Evolutionary conservation across 495 filamentous ascomycete genomes (phyloP).

Genomic region (Haplographium delicatum): DNA sequence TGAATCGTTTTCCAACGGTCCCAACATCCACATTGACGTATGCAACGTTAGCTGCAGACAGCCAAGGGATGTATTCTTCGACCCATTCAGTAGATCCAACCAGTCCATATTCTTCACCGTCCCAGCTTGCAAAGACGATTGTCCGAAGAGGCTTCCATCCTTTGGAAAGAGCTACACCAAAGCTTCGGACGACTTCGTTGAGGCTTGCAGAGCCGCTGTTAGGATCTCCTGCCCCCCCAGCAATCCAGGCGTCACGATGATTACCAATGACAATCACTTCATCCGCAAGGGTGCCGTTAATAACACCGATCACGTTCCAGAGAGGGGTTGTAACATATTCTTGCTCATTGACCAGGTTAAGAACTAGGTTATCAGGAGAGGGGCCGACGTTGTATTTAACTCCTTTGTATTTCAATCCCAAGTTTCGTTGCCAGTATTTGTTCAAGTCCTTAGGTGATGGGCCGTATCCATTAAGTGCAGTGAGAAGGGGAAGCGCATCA

Average conservation of each 20-base stretch:
- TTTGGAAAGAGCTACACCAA: slow-evolving; percentile 68
- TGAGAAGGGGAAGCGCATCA: slow-evolving; percentile 80
- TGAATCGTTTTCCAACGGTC: slow-evolving; percentile 64
- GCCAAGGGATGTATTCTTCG: slow-evolving; percentile 87
- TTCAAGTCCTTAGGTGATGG: slow-evolving; percentile 74
- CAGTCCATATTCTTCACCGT: slow-evolving; percentile 88
- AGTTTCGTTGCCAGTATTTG: slow-evolving; percentile 60
- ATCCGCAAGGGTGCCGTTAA: slow-evolving; percentile 82
- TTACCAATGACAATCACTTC: slow-evolving; percentile 94
- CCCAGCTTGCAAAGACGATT: slow-evolving; percentile 93
- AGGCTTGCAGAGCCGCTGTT: slow-evolving; percentile 88
- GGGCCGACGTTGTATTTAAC: slow-evolving; percentile 92
- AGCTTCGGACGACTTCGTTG: slow-evolving; percentile 77
- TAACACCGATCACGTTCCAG: slow-evolving; percentile 93
- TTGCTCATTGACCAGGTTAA: slow-evolving; percentile 84
- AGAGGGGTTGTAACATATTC: slow-evolving; percentile 84
- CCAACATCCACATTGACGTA: slow-evolving; percentile 90
- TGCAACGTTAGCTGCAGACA: slow-evolving; percentile 68
- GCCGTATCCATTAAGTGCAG: slow-evolving; percentile 84
- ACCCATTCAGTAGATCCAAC: slow-evolving; percentile 95
- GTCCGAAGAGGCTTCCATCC: slow-evolving; percentile 91
- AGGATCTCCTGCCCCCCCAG: slow-evolving; percentile 80
- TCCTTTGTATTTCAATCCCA: slow-evolving; percentile 72
- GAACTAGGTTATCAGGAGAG: slow-evolving; percentile 64
- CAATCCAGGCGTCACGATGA: slow-evolving; percentile 92